Evolutionary conservation across 208 protist genomes (phyloP).

Genomic region (Crithidia mellificae): DNA sequence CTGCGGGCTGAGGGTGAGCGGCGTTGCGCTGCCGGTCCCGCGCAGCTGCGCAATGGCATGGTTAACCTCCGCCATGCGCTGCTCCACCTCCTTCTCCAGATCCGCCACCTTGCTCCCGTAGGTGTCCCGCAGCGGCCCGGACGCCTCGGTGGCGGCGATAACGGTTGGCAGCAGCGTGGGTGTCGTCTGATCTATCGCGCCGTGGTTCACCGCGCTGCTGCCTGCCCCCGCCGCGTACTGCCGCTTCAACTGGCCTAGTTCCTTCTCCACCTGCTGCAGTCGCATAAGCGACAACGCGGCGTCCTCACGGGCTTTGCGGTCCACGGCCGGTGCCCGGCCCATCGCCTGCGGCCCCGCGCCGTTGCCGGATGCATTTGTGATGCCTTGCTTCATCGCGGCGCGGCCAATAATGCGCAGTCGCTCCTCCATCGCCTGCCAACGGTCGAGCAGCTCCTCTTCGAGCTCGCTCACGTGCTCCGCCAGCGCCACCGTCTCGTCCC

Average conservation of each 20-base stretch:
- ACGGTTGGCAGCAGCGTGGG: background rate
- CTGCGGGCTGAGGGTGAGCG: constrained; percentile 15
- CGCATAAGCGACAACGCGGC: constrained; percentile 83
- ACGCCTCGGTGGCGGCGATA: background rate
- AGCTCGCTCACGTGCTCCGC: constrained; percentile 68
- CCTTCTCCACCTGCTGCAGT: constrained; percentile 79
- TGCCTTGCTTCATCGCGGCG: constrained; percentile 58
- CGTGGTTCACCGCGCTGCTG: background rate
- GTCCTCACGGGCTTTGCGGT: constrained; percentile 88
- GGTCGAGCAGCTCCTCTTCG: constrained; percentile 69
- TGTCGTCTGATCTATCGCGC: background rate
- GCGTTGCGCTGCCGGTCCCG: constrained; percentile 5
- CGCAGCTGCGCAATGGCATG: constrained; percentile 70
- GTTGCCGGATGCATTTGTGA: constrained; percentile 9
- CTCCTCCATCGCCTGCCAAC: constrained; percentile 83
- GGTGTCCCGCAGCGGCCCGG: constrained; percentile 47
- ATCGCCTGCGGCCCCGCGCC: constrained; percentile 13
- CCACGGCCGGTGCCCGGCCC: constrained; percentile 41
- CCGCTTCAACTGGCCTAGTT: constrained; percentile 56
- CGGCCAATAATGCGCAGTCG: constrained; percentile 84
- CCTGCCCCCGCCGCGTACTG: background rate
- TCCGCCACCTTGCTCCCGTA: constrained; percentile 58
- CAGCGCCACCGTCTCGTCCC: constrained; percentile 57
- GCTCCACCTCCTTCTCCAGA: constrained; percentile 80
- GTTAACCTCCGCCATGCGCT: constrained; percentile 87